Conservation (phyloP, 441 rosid genomes). For the Pelargonium cotyledonis region DNA sequence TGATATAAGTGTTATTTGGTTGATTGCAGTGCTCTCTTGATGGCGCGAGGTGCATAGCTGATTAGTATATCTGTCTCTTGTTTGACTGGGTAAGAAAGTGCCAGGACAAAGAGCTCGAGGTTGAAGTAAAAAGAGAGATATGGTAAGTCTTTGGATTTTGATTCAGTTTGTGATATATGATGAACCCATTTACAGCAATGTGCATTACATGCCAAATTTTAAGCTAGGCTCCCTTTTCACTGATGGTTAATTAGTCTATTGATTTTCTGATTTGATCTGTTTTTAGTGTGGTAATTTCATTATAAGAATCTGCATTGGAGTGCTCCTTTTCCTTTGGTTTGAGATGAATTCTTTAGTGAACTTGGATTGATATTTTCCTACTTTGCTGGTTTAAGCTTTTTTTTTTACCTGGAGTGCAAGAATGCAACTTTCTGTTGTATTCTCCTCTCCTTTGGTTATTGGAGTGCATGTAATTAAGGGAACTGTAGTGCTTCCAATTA, state of each 20-base stretch:
- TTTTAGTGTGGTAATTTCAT: background rate
- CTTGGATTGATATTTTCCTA: background rate
- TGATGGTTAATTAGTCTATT: background rate
- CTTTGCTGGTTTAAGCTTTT: background rate
- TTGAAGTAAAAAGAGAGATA: constrained; percentile 14
- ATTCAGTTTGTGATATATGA: background rate
- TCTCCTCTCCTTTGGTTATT: background rate
- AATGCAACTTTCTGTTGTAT: background rate
- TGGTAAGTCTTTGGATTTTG: constrained; percentile 26
- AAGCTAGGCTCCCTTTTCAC: background rate
- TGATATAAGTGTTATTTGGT: background rate
- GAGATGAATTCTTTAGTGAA: background rate
- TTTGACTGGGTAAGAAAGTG: constrained; percentile 7
- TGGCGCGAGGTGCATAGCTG: constrained; percentile 5
- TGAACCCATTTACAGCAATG: background rate
- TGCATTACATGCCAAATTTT: background rate
- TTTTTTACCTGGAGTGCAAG: background rate
- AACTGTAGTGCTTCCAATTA: background rate
- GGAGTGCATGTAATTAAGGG: background rate
- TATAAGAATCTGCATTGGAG: background rate
- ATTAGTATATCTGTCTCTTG: constrained; percentile 8
- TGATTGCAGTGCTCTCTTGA: background rate
- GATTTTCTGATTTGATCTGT: background rate
- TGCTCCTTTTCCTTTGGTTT: constrained; percentile 1
- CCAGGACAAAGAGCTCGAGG: background rate